These are phyloP conservation scores for Erodium texanum DNA, from an alignment of 441 rosid genomes.

Conservation along the genomic window DNA sequence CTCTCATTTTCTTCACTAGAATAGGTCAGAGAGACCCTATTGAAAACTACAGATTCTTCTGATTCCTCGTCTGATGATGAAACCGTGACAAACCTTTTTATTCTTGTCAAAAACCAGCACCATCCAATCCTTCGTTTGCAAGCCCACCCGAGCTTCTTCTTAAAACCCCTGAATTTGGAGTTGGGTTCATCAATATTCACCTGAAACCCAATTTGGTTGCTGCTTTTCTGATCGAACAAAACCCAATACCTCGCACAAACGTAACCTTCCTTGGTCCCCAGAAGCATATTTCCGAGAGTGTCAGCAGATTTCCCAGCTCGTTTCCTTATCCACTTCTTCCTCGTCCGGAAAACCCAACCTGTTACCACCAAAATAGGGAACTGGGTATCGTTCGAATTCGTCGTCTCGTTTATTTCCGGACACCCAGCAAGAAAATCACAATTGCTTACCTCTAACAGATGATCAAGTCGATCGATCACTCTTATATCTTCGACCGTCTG, in stretches of 20 bases:
- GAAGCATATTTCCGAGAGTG: conserved; percentile 6
- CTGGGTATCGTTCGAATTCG: conserved; percentile 16
- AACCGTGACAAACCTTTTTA: conserved; percentile 28
- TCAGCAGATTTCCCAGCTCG: conserved; percentile 14
- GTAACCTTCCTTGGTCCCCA: background rate
- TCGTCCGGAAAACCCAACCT: conserved; percentile 35
- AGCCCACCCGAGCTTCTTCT: no score
- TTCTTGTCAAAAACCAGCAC: conserved; percentile 26
- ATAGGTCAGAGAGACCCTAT: conserved; percentile 44
- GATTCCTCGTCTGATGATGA: conserved; percentile 32
- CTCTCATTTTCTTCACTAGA: conserved; percentile 49
- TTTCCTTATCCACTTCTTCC: conserved; percentile 15
- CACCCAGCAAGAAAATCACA: no score
- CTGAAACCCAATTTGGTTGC: conserved; percentile 40
- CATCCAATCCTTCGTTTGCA: conserved; percentile 30
- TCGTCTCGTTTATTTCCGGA: background rate
- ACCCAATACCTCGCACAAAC: conserved; percentile 39
- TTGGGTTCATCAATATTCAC: conserved; percentile 34
- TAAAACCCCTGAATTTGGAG: background rate
- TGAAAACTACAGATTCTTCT: conserved; percentile 29
- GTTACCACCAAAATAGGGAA: conserved; percentile 35
- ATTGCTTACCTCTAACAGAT: no score
- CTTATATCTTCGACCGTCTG: conserved; percentile 45
- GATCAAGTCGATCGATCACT: conserved; percentile 21
- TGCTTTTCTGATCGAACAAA: conserved; percentile 39